These are phyloP conservation scores for Suhomyces bolitotheri DNA, from an alignment of 1,139 yeast genomes.

Conservation along the genomic window DNA sequence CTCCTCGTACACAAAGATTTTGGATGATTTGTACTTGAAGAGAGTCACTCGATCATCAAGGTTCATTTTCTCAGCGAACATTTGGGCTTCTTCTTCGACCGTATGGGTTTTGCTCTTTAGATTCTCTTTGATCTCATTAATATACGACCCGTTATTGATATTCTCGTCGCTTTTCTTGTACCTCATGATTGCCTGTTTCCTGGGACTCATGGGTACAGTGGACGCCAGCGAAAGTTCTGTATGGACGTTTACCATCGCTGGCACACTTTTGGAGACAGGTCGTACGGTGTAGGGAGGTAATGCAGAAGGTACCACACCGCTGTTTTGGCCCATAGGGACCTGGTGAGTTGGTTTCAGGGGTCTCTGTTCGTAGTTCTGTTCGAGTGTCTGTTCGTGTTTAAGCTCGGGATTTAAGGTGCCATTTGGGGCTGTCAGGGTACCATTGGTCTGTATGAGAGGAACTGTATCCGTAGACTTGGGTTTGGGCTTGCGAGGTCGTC, in stretches of 20 bases:
- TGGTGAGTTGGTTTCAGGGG: too few relatives aligned
- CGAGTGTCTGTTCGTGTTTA: too few relatives aligned
- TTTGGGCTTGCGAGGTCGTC: constrained; percentile 5
- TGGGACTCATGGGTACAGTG: constrained; percentile 33
- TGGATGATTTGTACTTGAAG: constrained; percentile 40
- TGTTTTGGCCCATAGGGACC: too few relatives aligned
- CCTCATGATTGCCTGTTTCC: constrained; percentile 43
- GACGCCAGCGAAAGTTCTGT: not conserved
- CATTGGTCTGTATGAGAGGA: not conserved
- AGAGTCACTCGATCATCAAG: constrained; percentile 42
- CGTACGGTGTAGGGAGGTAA: too few relatives aligned
- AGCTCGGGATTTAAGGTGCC: too few relatives aligned
- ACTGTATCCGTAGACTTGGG: not conserved
- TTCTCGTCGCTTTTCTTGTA: constrained; percentile 36
- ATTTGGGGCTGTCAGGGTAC: too few relatives aligned
- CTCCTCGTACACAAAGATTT: constrained; percentile 47
- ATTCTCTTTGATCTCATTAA: constrained; percentile 34
- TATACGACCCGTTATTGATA: constrained; percentile 21
- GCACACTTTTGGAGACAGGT: too few relatives aligned
- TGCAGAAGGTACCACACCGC: too few relatives aligned
- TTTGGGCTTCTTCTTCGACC: constrained; percentile 8
- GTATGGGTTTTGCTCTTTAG: constrained; percentile 17
- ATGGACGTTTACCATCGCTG: not conserved
- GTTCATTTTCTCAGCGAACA: constrained; percentile 13
- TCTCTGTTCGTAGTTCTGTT: too few relatives aligned